Evolutionary conservation across 2,329 filamentous ascomycete species (phyloP), one percentile per base, ranked within the genome.

Genomic region (Aspergillus tubingensis): DNA sequence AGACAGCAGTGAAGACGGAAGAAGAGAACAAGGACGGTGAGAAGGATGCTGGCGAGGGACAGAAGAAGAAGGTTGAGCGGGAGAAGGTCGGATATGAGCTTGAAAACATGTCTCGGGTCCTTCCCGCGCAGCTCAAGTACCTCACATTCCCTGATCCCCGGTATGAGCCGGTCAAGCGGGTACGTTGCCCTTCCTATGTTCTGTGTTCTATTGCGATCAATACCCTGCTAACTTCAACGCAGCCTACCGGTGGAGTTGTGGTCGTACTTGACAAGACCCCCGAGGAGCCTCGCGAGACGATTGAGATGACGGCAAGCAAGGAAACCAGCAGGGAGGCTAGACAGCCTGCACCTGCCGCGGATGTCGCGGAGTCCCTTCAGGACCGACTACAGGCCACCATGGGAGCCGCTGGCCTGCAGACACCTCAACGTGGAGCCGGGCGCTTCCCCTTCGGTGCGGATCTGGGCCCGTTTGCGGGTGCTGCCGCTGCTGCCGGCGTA

Each of bases 61-160:
- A 83, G 39, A 96, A 94, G 85, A 96, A 96, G 85, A 96, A 95
- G 83, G 81, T 83, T 0, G 92, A 97, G 78, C 96, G 95, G 82
- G 95, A 99, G 81, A 98, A 96, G 85, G 86, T 96, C 61, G 95
- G 95, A 68, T 97, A 95, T 75, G 92, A 97, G 65, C 85, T 99
- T 63, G 91, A 95, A 74, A 99, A 99, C 82, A 96, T 99, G 92
- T 96, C 91, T 57, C 87, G 95, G 69, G 92, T 99, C 38, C 86
- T 99, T 51, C 95, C 93, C 1, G 86, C 87, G 50, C 95, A 99
- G 80, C 86, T 98, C 72, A 96, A 96, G 82, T 97, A 94, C 77
- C 91, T 99, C 72, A 96, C 88, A 77, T 96, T 99, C 83, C 87
- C 91, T 52, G 86, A 91, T 65, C 91, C 91, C 49, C 88, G 96